Base-by-base conservation (phyloP, 2,329 filamentous ascomycete species). In the Aureobasidium sp. region DNA sequence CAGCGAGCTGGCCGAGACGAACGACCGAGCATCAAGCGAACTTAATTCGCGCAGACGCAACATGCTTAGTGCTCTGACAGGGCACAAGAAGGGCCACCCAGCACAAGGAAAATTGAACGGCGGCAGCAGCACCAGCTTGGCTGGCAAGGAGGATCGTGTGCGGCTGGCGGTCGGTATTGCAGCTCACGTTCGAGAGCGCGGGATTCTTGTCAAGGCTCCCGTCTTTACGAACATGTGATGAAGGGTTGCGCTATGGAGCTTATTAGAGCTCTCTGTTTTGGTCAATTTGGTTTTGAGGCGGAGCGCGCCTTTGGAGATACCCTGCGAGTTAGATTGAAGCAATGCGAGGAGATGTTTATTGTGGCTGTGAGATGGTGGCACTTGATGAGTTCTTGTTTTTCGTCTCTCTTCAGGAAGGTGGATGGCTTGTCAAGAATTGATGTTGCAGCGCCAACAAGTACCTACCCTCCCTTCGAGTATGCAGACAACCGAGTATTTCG, bases 171-270 rank as follows among this genome's bases (percentile, higher is more conserved):
- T 76, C 12, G 78, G 78, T 36, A 70, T 81, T 47, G 74, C 75
- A 8, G 78, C 81, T n/a, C 73, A 75, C 63, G 76, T 81, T 39
- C 73, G 78, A 51, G 77, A 78, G n/a, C 76, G 78, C 65, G 76
- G 73, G 45, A 75, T 81, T 37, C 67, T 81, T 66, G 75, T 78
- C 59, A 81, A 81, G 68, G 78, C 79, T 60, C 78, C 78, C 14
- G 29, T 63, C 45, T 63, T 59, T 25, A 62, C 39, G 12, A 45
- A 36, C 2, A 5, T 17, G 20, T 49, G 29, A 34, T 31, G 15
- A 14, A 44, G 22, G 22, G 22, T 2, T 25, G 22, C 22, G 37
- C 52, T 17, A 29, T 17, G 17, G 39, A 45, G 53, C 12, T 57
- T 57, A 25, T 57, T 12, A 36, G 39, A 57, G 53, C 39, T 44